A percentile compares a stretch with the other conserved stretches of the same genome.
These are phyloP conservation scores for Mallotus japonicus DNA, from an alignment of 441 rosid species.

Conservation along the genomic window DNA sequence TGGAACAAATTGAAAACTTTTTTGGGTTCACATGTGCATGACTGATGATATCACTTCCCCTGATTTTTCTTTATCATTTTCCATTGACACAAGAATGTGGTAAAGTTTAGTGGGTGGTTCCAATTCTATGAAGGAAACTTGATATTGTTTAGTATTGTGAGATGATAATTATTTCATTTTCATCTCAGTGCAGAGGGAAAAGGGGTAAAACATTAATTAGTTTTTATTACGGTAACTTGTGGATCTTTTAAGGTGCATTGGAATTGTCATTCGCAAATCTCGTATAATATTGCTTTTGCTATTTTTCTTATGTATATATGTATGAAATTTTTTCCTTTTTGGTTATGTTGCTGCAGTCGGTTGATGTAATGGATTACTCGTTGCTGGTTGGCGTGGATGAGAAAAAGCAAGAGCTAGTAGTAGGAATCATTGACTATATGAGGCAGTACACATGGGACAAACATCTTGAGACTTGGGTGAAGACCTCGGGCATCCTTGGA, in stretches of 20 bases:
- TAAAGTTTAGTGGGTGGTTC: no score
- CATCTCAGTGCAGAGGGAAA: neutral
- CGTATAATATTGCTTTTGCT: neutral
- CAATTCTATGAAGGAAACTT: neutral
- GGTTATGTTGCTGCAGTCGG: constrained; percentile 44
- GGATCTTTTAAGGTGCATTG: neutral
- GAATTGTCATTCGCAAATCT: neutral
- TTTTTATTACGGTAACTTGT: neutral
- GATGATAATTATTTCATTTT: neutral
- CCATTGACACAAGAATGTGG: neutral
- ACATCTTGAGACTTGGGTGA: constrained; percentile 95
- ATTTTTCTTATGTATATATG: no score
- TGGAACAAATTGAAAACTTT: neutral
- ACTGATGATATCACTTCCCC: neutral
- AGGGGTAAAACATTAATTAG: neutral
- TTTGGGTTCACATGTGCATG: neutral
- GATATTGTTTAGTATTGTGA: neutral
- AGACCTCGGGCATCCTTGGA: constrained; percentile 85
- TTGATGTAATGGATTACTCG: constrained; percentile 96
- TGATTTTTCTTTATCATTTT: neutral
- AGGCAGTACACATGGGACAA: constrained; percentile 99
- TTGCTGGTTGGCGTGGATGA: constrained; percentile 86
- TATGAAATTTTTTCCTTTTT: neutral
- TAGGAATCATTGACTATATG: constrained; percentile 92
- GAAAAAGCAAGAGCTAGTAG: constrained; percentile 77